Conservation (phyloP, 805 yeast species). For the Kockiozyma suomiensis region DNA sequence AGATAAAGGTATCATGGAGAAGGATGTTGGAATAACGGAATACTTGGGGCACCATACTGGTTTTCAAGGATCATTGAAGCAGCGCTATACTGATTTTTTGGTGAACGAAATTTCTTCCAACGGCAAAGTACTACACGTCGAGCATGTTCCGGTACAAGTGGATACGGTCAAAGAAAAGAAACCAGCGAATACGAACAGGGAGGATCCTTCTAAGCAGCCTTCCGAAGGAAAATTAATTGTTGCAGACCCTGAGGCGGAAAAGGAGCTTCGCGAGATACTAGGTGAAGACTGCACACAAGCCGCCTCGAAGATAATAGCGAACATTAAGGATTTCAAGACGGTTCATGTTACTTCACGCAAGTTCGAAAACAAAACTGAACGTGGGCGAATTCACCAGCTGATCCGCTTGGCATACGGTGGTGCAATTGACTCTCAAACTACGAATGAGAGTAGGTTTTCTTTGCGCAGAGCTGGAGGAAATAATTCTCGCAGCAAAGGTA, state of each 20-base stretch:
- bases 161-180: slow-evolving; percentile 49
- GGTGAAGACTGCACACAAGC: slow-evolving; percentile 60
- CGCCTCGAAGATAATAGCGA: neutral
- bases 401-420: slow-evolving; percentile 73
- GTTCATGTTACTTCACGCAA: slow-evolving; percentile 56
- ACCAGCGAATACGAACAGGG: slow-evolving; percentile 47
- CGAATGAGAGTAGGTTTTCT: slow-evolving; percentile 64
- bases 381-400: slow-evolving; percentile 79
- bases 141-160: slow-evolving; percentile 67
- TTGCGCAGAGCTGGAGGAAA: slow-evolving; percentile 46
- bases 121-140: slow-evolving; percentile 73
- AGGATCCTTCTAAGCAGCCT: slow-evolving; percentile 30
- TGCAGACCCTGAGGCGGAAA: slow-evolving; percentile 51
- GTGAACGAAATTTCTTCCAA: slow-evolving; percentile 80
- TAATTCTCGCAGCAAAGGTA: neutral
- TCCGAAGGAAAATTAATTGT: slow-evolving; percentile 35
- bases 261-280: slow-evolving; percentile 54
- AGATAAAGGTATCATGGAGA: slow-evolving; percentile 65
- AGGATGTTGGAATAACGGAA: slow-evolving; percentile 85
- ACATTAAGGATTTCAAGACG: neutral
- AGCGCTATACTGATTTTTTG: slow-evolving; percentile 80
- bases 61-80: slow-evolving; percentile 79
- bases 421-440: slow-evolving; percentile 77
- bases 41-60: slow-evolving; percentile 64
- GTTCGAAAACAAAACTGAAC: slow-evolving; percentile 66